phyloP scores from a whole-genome alignment of 768 basidiomycete species.

The Chalciporus sphaerocephalus region DNA sequence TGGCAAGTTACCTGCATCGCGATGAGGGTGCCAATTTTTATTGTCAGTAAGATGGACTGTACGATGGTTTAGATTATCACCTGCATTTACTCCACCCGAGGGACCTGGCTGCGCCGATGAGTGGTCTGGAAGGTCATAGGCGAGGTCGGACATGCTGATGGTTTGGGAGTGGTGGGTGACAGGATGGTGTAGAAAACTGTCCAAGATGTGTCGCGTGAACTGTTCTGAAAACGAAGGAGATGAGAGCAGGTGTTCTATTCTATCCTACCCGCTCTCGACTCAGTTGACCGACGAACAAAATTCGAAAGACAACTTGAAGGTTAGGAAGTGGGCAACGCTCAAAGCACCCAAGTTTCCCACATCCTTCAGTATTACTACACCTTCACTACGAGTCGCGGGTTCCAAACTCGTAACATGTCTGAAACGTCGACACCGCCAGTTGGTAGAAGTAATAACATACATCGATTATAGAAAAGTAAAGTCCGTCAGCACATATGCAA shows the following conservation, averaged over 20 bases:
- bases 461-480: constrained; percentile 2
- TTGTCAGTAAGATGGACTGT: constrained; percentile 5
- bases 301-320: not conserved
- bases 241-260: not conserved
- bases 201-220: not conserved
- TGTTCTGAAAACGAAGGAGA: not conserved
- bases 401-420: no score
- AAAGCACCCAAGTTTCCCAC: constrained; percentile 13
- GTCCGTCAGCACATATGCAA: not conserved
- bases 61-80: not conserved
- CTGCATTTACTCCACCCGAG: constrained; percentile 5
- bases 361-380: not conserved
- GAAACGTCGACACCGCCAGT: no score
- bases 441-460: constrained; percentile 1
- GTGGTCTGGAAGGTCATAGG: constrained; percentile 26
- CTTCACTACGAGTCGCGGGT: no score
- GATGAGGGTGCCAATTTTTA: constrained; percentile 4
- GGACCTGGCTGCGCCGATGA: constrained; percentile 7
- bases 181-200: not conserved
- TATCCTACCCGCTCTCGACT: not conserved
- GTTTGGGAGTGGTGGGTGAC: not conserved
- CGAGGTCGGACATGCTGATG: constrained; percentile 31
- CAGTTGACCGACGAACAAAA: not conserved
- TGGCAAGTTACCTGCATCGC: constrained; percentile 2
- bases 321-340: not conserved